Percentiles rank a stretch among this genome's conserved stretches.
These are phyloP conservation scores for Colletotrichum sansevieriae DNA, from an alignment of 2,329 filamentous ascomycete genomes.

Conservation along the genomic window DNA sequence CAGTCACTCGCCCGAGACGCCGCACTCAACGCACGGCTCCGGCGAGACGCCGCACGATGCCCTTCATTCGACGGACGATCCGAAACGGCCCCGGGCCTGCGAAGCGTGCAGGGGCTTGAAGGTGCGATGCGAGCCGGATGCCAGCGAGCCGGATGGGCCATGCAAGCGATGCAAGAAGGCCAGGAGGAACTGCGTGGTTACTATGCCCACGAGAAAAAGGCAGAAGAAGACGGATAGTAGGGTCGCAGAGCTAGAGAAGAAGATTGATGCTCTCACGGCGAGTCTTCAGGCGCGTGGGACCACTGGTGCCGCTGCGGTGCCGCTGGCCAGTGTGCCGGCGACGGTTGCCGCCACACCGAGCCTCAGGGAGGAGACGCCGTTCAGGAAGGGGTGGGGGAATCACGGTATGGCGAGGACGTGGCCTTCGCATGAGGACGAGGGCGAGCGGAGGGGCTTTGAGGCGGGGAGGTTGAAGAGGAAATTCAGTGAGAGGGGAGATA, in stretches of 20 bases:
- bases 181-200: slow-evolving; percentile 81
- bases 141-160: slow-evolving; percentile 69
- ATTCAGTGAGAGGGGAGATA: slow-evolving; percentile 44
- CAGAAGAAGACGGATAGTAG: slow-evolving; percentile 93
- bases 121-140: slow-evolving; percentile 87
- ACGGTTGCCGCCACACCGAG: not conserved
- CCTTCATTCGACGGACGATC: slow-evolving; percentile 55
- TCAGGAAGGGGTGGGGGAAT: slow-evolving; percentile 36
- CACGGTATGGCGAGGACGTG: slow-evolving; percentile 27
- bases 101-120: slow-evolving; percentile 82
- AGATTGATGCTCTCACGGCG: slow-evolving; percentile 89
- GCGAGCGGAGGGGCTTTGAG: slow-evolving; percentile 24
- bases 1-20: slow-evolving; percentile 31
- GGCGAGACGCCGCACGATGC: slow-evolving; percentile 33
- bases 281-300: slow-evolving; percentile 72
- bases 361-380: slow-evolving; percentile 18
- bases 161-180: slow-evolving; percentile 86
- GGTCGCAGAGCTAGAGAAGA: slow-evolving; percentile 91
- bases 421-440: slow-evolving; percentile 10
- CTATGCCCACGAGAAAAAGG: slow-evolving; percentile 79
- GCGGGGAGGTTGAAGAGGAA: slow-evolving; percentile 49
- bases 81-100: slow-evolving; percentile 79
- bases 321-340: slow-evolving; percentile 44
- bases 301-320: slow-evolving; percentile 34
- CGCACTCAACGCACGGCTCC: slow-evolving; percentile 27